Conservation (phyloP, 768 basidiomycete genomes). For the Boletellus ananiceps region DNA sequence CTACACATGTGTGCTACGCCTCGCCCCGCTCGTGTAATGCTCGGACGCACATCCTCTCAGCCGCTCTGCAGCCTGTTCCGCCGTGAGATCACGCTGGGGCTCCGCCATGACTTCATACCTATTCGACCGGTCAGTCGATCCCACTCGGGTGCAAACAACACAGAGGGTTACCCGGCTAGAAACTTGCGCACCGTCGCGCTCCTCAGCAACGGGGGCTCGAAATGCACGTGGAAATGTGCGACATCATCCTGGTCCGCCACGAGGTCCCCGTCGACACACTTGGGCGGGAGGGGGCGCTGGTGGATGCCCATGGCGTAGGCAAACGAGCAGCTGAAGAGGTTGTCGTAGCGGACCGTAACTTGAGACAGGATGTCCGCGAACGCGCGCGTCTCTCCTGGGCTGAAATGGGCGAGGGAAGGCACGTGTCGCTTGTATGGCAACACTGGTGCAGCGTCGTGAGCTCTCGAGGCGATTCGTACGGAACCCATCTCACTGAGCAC, state of each 20-base stretch:
- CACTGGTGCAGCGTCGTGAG: conserved; percentile 38
- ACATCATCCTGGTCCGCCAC: conserved; percentile 44
- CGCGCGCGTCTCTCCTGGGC: conserved; percentile 51
- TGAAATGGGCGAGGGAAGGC: conserved; percentile 60
- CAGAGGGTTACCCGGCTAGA: conserved; percentile 67
- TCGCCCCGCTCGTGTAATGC: conserved; percentile 62
- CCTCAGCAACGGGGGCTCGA: conserved; percentile 78
- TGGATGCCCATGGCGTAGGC: conserved; percentile 95
- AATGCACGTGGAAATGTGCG: conserved; percentile 85
- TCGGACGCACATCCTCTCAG: conserved; percentile 51
- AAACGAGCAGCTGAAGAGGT: conserved; percentile 81
- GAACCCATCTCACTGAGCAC: conserved; percentile 47
- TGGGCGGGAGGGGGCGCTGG: conserved; percentile 63
- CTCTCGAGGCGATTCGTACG: not conserved
- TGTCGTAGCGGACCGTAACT: conserved; percentile 68
- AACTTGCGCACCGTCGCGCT: conserved; percentile 85
- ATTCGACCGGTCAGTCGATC: conserved; percentile 6
- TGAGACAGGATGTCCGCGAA: conserved; percentile 66
- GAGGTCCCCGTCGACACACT: conserved; percentile 21
- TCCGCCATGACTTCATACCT: conserved; percentile 92
- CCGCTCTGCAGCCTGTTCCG: conserved; percentile 77
- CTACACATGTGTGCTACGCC: too few relatives aligned
- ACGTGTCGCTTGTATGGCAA: conserved; percentile 78
- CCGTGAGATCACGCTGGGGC: conserved; percentile 83
- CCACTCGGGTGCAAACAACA: not conserved